phyloP scores from a whole-genome alignment of 2,329 filamentous ascomycete genomes.

The Colletotrichum orbiculare region DNA sequence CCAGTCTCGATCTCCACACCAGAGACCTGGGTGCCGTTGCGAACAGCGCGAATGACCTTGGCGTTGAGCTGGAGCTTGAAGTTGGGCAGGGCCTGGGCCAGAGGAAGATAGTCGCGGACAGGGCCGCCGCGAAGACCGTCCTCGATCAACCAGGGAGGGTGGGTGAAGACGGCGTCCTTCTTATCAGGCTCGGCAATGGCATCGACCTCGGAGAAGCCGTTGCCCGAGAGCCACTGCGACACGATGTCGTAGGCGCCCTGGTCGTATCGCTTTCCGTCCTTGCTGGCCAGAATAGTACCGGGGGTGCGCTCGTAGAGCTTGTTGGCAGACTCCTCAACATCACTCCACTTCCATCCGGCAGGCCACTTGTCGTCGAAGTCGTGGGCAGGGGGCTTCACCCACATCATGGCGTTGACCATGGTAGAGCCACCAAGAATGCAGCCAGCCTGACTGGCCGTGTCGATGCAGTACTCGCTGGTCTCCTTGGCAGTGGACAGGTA shows the following conservation, averaged over 20 bases:
- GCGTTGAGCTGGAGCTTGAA: slow-evolving; percentile 44
- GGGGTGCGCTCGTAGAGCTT: slow-evolving; percentile 38
- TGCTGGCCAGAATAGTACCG: slow-evolving; percentile 36
- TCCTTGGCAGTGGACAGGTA: slow-evolving; percentile 29
- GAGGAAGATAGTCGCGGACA: slow-evolving; percentile 50
- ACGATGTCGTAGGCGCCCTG: slow-evolving; percentile 35
- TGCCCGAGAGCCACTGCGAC: slow-evolving; percentile 34
- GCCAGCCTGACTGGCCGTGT: slow-evolving; percentile 43
- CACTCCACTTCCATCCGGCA: slow-evolving; percentile 37
- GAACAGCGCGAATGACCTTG: slow-evolving; percentile 39
- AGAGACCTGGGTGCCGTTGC: slow-evolving; percentile 46
- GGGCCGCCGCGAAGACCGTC: slow-evolving; percentile 38
- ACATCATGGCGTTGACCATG: slow-evolving; percentile 44
- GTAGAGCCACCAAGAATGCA: slow-evolving; percentile 47
- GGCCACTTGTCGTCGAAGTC: slow-evolving; percentile 39
- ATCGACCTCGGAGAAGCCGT: slow-evolving; percentile 37
- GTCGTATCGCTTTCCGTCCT: slow-evolving; percentile 39
- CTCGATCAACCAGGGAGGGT: slow-evolving; percentile 38
- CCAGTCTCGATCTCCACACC: slow-evolving; percentile 44
- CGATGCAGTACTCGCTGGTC: slow-evolving; percentile 41
- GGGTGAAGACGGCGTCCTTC: slow-evolving; percentile 37
- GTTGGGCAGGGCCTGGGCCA: slow-evolving; percentile 50
- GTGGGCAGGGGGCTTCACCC: slow-evolving; percentile 38
- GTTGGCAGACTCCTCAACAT: slow-evolving; percentile 36
- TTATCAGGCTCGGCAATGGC: slow-evolving; percentile 36